Evolutionary conservation across 1,284 basidiomycete species (phyloP).

Genomic region (Microbotryomycetes sp.): DNA sequence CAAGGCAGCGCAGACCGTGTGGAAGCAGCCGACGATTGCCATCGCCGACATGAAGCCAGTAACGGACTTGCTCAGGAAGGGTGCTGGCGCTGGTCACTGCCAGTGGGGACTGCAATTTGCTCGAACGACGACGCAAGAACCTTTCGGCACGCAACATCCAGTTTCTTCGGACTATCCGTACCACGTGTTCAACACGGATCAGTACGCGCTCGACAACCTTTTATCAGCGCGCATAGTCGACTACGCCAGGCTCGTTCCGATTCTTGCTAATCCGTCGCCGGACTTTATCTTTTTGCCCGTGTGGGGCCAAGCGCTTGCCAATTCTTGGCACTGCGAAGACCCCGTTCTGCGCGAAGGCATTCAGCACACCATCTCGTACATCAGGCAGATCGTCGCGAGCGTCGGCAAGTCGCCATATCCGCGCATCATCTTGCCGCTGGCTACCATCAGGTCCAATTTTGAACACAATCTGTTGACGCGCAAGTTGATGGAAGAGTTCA

Average conservation of each 20-base stretch:
- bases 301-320: constrained; percentile 22
- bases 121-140: constrained; percentile 8
- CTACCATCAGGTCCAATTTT: constrained; percentile 22
- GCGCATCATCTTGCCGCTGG: constrained; percentile 22
- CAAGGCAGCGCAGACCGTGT: not conserved
- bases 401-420: constrained; percentile 25
- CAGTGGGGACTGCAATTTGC: constrained; percentile 7
- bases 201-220: constrained; percentile 31
- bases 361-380: constrained; percentile 20
- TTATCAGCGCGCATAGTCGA: constrained; percentile 21
- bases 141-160: not conserved
- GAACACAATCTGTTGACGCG: constrained; percentile 20
- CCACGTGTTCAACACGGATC: constrained; percentile 21
- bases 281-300: constrained; percentile 31
- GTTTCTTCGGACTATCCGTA: constrained; percentile 21
- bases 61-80: constrained; percentile 7
- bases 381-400: constrained; percentile 17
- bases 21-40: constrained; percentile 16
- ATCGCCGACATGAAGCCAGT: constrained; percentile 22
- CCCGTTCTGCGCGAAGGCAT: constrained; percentile 14
- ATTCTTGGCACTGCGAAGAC: constrained; percentile 26
- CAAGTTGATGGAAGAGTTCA: constrained; percentile 28
- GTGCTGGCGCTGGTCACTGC: constrained; percentile 7
- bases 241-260: constrained; percentile 17
- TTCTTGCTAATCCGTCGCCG: constrained; percentile 21